Conservation (phyloP, 2,329 filamentous ascomycete species). For the Colletotrichum neosansevieriae region DNA sequence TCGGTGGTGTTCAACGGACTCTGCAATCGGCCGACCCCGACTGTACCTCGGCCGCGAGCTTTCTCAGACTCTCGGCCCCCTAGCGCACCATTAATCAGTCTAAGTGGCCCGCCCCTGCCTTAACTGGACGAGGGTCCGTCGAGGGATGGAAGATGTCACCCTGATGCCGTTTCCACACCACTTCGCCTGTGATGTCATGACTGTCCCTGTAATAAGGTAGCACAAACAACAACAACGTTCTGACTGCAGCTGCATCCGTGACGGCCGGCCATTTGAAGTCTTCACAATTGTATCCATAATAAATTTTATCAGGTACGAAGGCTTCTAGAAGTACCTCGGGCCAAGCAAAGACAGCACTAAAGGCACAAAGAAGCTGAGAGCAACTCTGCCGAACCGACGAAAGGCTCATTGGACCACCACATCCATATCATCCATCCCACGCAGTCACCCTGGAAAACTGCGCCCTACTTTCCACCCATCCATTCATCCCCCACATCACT, state of each 20-base stretch:
- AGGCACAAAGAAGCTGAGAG: neutral
- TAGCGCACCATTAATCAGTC: neutral
- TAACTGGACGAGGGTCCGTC: too few species aligned
- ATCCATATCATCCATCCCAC: slow-evolving; percentile 9
- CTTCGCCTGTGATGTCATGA: slow-evolving; percentile 35
- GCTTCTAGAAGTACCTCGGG: too few species aligned
- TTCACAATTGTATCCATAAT: too few species aligned
- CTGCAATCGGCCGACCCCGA: slow-evolving; percentile 30
- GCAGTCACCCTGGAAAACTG: slow-evolving; percentile 13
- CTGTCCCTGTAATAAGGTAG: slow-evolving; percentile 1
- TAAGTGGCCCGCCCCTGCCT: neutral
- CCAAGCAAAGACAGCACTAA: neutral
- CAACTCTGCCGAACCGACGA: slow-evolving; percentile 20
- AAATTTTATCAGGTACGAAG: too few species aligned
- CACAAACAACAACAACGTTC: neutral
- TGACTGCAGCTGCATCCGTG: slow-evolving; percentile 1
- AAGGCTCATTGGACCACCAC: neutral
- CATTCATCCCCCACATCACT: slow-evolving; percentile 10
- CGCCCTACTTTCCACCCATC: slow-evolving; percentile 1
- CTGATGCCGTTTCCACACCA: slow-evolving; percentile 34
- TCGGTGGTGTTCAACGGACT: slow-evolving; percentile 1
- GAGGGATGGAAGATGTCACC: slow-evolving; percentile 30
- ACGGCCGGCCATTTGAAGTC: neutral
- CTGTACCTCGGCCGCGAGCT: slow-evolving; percentile 20
- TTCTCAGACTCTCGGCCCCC: neutral